Evolutionary conservation across 1,284 basidiomycete genomes (phyloP), one percentile per base, ranked within the genome.

Genomic region (Phellopilus nigrolimitatus): DNA sequence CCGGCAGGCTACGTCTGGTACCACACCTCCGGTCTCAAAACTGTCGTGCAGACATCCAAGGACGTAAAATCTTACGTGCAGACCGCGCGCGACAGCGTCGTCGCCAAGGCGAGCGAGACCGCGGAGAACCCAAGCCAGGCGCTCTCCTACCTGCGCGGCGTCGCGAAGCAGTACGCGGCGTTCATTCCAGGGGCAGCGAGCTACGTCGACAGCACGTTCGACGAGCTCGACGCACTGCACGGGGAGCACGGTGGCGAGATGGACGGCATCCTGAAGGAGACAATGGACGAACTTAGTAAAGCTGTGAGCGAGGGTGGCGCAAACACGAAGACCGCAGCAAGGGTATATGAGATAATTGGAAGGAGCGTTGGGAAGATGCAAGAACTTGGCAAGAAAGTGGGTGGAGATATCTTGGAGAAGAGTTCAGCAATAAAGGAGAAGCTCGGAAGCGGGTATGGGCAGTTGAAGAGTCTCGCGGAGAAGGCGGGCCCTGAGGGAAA

Each of bases 121-220:
- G 43, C 68, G 58, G 58, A 68, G 54, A 62, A 60, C 50, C 63
- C 68, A 31, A 66, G 68, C 59, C 70, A 72, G 48, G 70, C 68
- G 5, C 60, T 76, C 47, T 58, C 62, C 22, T 69, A 67, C 61
- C 64, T 75, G 30, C 69, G 71, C 42, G 56, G 55, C 42, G 55
- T 69, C 49, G 70, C 71, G 24, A 70, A 71, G 55, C 68, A 68
- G 7, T 75, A 76, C 59, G 66, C 65, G 31, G 63, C 60, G 28
- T 54, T 71, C 55, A 59, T 74, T 44, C 75, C 74, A 3, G 75
- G 75, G 5, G 70, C 68, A 12, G 60, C 64, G 4, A 49, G 60
- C n/a, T 67, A 69, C 54, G 62, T 78, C 54, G 72, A 76, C 60
- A 60, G 64, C 25, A 64, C 66, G 1, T 75, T 76, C 57, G 69